These are phyloP conservation scores for Nakataea oryzae DNA, from an alignment of 2,329 filamentous ascomycete species.

Conservation along the genomic window DNA sequence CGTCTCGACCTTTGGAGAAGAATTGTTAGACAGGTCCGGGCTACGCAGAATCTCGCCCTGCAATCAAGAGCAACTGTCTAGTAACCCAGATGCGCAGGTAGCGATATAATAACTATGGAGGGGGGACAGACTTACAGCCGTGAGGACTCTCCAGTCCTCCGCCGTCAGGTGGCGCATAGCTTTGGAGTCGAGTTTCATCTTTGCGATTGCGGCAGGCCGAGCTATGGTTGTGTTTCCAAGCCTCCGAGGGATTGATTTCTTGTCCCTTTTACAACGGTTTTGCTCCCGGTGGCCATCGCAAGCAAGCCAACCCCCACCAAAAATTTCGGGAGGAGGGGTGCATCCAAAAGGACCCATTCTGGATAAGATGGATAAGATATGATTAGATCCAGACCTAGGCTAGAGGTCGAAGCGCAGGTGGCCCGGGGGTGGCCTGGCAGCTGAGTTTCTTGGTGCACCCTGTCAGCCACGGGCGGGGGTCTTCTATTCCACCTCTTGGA, in stretches of 20 bases:
- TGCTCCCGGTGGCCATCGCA: not conserved
- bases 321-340: not conserved
- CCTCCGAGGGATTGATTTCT: not conserved
- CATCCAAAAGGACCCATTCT: not conserved
- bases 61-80: not conserved
- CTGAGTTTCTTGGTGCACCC: not conserved
- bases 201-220: constrained; percentile 6
- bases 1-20: constrained; percentile 63
- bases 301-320: not conserved
- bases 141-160: constrained; percentile 93
- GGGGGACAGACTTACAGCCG: constrained; percentile 54
- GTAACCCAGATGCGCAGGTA: not conserved
- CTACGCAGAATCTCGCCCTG: not conserved
- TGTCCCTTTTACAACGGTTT: not conserved
- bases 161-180: constrained; percentile 82
- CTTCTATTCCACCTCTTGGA: no score
- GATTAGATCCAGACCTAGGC: not conserved
- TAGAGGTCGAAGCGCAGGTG: not conserved
- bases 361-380: constrained; percentile 10
- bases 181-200: constrained; percentile 92
- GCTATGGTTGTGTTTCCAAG: not conserved
- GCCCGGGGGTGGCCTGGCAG: not conserved
- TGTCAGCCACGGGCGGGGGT: not conserved
- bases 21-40: not conserved
- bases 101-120: constrained; percentile 3